Base-by-base conservation (phyloP, 1,284 basidiomycete genomes). In the Cryptococcus sp. region DNA sequence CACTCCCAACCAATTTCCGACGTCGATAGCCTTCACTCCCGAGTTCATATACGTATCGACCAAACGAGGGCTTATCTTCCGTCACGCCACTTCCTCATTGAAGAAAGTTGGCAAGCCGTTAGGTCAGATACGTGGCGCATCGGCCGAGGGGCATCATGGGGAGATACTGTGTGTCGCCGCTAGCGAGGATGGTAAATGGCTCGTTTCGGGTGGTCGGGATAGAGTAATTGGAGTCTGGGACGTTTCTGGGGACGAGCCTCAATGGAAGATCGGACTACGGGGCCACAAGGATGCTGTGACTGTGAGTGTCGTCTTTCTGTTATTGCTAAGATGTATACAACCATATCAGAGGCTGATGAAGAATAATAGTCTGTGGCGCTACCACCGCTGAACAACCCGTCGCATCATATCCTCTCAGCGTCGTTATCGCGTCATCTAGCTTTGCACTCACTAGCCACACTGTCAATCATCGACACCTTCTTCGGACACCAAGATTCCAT, bases 401-500 rank as follows among this genome's bases (percentile, higher is more conserved):
- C 88, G 1, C 82, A 88, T 40, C 90, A 93, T 68, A 82, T 98
- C 40, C 95, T 95, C 67, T 88, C 88, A 0, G 88, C 86, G 13
- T 96, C 93, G 0, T 87, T 89, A 60, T 95, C 98, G 72, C 88
- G 95, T 11, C 94, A 93, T 8, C 78, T 98, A 51, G 95, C 96
- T 76, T 83, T 98, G 17, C 96, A 90, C 73, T 93, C 94, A 68
- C 82, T 93, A 17, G 83, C 86, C 1, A 87, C 88, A 0, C 85
- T 96, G 80, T 91, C 90, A 5, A 94, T 95, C 71, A 88, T 98
- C 58, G 96, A 99, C 76, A 98, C 95, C 13, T 83, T 99, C 8
- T 99, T 97, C 73, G 95, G 95, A 1, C 95, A 99, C 73, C 96
- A 99, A 81, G 95, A 98, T 72, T 83, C 86, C 22, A 86, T 96